These are phyloP conservation scores for Lentinula edodes DNA, from an alignment of 768 basidiomycete genomes.

Conservation along the genomic window DNA sequence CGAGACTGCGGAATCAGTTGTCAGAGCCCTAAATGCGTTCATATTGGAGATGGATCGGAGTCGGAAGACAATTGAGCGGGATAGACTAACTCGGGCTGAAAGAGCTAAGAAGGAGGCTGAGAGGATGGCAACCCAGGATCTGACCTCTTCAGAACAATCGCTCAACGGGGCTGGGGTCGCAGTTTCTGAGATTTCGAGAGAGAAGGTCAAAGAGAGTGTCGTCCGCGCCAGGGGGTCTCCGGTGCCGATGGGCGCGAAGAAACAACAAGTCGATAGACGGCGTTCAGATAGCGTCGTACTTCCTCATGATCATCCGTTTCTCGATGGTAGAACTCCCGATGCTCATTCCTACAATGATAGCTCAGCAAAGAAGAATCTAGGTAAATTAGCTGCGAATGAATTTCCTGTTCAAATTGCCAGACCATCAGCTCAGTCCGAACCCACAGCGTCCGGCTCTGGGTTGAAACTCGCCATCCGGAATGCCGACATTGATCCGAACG, in stretches of 20 bases:
- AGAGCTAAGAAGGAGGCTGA: background rate
- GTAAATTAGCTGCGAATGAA: too few species aligned
- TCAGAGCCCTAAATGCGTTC: slow-evolving; percentile 1
- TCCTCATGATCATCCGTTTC: background rate
- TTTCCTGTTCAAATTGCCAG: background rate
- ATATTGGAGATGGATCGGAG: background rate
- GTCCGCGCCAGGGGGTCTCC: slow-evolving; percentile 1
- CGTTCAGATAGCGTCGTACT: background rate
- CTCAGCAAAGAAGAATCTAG: too few species aligned
- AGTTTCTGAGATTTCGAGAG: background rate
- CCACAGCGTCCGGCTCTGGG: background rate
- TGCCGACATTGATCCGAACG: background rate
- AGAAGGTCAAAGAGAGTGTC: background rate
- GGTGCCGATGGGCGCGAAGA: background rate
- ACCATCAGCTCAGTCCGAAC: background rate
- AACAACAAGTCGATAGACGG: background rate
- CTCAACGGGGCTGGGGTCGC: background rate
- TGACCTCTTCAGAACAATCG: background rate
- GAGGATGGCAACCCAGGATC: background rate
- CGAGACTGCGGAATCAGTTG: background rate
- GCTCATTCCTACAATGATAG: background rate
- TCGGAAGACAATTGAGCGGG: background rate
- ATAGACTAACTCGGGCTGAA: background rate
- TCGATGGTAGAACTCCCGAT: background rate
- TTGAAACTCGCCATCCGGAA: background rate